A percentile compares a stretch with the other conserved stretches of the same genome.
These are phyloP conservation scores for Yarrowia bubula DNA, from an alignment of 805 yeast genomes.

Conservation along the genomic window DNA sequence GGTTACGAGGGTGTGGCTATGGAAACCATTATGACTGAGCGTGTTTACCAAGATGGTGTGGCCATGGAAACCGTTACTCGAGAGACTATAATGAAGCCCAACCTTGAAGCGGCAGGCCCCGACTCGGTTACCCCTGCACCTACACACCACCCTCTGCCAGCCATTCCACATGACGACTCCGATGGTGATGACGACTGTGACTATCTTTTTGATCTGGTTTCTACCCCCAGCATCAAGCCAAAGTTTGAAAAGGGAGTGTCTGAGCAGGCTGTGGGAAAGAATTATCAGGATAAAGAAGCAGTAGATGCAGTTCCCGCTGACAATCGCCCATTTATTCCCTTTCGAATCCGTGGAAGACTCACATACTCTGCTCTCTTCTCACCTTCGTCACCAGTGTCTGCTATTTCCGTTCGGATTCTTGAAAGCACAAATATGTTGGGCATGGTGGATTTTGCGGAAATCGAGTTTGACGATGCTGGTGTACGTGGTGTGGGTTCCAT, in stretches of 20 bases:
- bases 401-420: slow-evolving; percentile 4
- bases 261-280: not conserved
- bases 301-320: not conserved
- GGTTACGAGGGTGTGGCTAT: not conserved
- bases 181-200: slow-evolving; percentile 15
- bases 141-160: not conserved
- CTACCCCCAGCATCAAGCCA: slow-evolving; percentile 2
- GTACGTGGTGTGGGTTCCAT: slow-evolving; percentile 18
- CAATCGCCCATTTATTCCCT: slow-evolving; percentile 1
- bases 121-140: not conserved
- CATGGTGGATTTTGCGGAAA: slow-evolving; percentile 11
- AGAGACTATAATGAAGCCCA: not conserved
- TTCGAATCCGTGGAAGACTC: slow-evolving; percentile 1
- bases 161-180: not conserved
- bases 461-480: slow-evolving; percentile 5
- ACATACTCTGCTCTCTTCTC: slow-evolving; percentile 16
- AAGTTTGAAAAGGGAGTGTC: not conserved
- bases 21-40: slow-evolving; percentile 7
- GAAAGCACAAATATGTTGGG: slow-evolving; percentile 19
- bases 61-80: slow-evolving; percentile 5
- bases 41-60: slow-evolving; percentile 7
- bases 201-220: slow-evolving; percentile 6
- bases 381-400: not conserved
- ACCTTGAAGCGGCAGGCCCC: not conserved
- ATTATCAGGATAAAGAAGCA: not conserved